Evolutionary conservation across 768 basidiomycete species (phyloP), one percentile per base, ranked within the genome.

Genomic region (Termitomyces titanicus): DNA sequence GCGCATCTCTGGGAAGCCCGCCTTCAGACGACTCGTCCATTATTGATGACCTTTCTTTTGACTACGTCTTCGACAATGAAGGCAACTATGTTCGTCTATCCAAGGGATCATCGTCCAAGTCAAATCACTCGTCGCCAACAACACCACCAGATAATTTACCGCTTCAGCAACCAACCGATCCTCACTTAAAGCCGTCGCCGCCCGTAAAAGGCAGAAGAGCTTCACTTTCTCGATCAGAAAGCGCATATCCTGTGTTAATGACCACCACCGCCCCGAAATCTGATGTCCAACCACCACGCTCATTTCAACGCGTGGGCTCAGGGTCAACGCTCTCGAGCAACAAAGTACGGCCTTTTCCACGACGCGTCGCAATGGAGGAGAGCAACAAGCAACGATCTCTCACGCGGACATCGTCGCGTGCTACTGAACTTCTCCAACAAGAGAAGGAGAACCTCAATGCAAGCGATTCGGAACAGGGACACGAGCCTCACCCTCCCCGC

Each of bases 141-240:
- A 79, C 77, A 7, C 74, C 78, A 5, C 70, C 73, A 51, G 78
- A 80, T 46, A 58, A 67, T 44, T 67, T 65, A 24, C 60, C 64
- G 9, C 47, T 74, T 22, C n/a, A n/a, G n/a, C 63, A 72, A 37
- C 69, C 74, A 39, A 71, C 77, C 27, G 73, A 79, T 35, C 69
- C 73, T 20, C 71, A 75, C 38, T 64, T 65, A 57, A 65, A 69
- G 49, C 67, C 67, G 35, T 66, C 68, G 2, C 70, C 74, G 4
- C 73, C 79, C 53, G 76, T 79, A 29, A 74, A 74, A 1, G 60
- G 71, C 18, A 64, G 73, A 47, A 77, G 82, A 52, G 65, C 73
- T 18, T 80, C 86, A 0, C 75, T 89, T 27, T 80, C 86, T 5
- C 84, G 83, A 43, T 86, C 87, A 38, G 87, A 89, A 64, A 86